Evolutionary conservation across 106 monocot genomes (phyloP).

Genomic region (Dendrobium catenatum): DNA sequence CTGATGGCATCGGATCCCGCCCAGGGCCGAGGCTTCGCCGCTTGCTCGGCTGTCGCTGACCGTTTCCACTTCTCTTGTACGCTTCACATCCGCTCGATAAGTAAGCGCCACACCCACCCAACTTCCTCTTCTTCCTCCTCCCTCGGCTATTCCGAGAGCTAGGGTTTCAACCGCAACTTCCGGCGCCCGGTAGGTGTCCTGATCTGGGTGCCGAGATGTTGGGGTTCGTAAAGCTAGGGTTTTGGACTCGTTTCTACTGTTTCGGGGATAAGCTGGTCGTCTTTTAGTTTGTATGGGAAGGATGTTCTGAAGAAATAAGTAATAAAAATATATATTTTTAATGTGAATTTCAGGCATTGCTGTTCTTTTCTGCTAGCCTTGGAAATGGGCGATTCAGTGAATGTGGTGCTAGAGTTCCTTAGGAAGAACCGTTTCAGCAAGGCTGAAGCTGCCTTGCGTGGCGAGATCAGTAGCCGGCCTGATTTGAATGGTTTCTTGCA

Average conservation of each 20-base stretch:
- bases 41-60: neutral
- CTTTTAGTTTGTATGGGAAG: neutral
- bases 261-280: neutral
- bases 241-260: slow-evolving; percentile 1
- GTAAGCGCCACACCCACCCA: neutral
- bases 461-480: slow-evolving; percentile 44
- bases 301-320: neutral
- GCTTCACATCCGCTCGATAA: neutral
- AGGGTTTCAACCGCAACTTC: neutral
- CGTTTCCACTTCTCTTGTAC: neutral
- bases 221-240: slow-evolving; percentile 4
- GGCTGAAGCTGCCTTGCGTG: slow-evolving; percentile 80
- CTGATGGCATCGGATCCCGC: neutral
- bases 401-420: slow-evolving; percentile 77
- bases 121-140: neutral
- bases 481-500: slow-evolving; percentile 33
- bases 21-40: slow-evolving; percentile 1
- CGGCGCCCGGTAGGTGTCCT: neutral
- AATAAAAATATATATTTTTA: neutral
- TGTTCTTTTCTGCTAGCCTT: neutral
- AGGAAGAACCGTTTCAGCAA: slow-evolving; percentile 63
- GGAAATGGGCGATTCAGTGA: slow-evolving; percentile 66
- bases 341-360: neutral
- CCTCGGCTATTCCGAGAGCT: neutral
- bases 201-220: slow-evolving; percentile 4